A percentile compares a stretch with the other conserved stretches of the same genome.
Conservation (phyloP, 371 early-diverging fungal species). For the Funneliformis caledonium region DNA sequence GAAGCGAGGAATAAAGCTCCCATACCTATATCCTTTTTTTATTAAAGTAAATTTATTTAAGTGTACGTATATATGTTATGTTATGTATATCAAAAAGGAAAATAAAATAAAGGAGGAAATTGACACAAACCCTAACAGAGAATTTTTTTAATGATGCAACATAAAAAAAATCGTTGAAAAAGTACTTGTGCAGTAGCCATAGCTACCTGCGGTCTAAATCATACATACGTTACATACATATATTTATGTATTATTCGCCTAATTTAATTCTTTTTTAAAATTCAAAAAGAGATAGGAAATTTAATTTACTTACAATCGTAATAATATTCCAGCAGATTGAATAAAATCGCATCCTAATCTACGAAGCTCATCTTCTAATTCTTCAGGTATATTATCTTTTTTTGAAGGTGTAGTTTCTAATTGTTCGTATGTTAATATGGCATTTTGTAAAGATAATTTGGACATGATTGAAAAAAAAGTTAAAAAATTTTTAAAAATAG, state of each 20-base stretch:
- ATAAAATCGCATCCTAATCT: constrained; percentile 83
- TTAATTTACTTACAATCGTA: constrained; percentile 68
- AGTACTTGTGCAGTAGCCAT: constrained; percentile 96
- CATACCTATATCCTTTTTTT: constrained; percentile 73
- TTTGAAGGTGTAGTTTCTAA: constrained; percentile 64
- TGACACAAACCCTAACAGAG: constrained; percentile 64
- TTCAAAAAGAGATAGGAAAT: constrained; percentile 13
- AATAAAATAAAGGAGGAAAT: constrained; percentile 31
- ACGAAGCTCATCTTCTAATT: constrained; percentile 76
- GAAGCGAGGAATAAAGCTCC: constrained; percentile 89
- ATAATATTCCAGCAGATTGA: constrained; percentile 81
- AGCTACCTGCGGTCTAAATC: constrained; percentile 85
- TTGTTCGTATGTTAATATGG: constrained; percentile 37
- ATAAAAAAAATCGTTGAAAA: constrained; percentile 91
- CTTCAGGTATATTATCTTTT: constrained; percentile 67
- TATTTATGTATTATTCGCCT: neutral
- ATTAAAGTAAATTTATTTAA: neutral
- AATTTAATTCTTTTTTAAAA: neutral
- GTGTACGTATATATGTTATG: too few relatives aligned
- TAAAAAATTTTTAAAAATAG: too few relatives aligned
- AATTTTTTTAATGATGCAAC: constrained; percentile 75
- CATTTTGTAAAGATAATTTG: constrained; percentile 38
- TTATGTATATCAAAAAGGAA: neutral
- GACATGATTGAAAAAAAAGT: constrained; percentile 11
- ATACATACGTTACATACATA: neutral